Percentiles rank a stretch among this genome's conserved stretches.
phyloP scores from a whole-genome alignment of 2,329 filamentous ascomycete species.

The Phoma sp. region DNA sequence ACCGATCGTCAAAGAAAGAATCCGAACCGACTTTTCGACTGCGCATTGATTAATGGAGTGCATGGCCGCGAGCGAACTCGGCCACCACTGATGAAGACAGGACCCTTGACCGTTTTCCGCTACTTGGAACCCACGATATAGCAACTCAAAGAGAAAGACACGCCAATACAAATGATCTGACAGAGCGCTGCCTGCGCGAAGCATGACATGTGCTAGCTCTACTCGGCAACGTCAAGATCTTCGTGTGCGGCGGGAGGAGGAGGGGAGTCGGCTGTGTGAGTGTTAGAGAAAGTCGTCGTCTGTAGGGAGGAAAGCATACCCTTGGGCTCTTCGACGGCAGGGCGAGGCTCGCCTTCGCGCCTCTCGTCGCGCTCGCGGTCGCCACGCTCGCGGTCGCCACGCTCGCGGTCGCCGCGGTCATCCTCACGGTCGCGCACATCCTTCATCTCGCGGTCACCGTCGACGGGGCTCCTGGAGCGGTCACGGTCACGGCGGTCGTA shows the following conservation, averaged over 20 bases:
- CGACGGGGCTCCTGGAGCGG: conserved; percentile 67
- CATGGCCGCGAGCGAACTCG: conserved; percentile 31
- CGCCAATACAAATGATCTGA: conserved; percentile 27
- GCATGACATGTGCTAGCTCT: conserved; percentile 26
- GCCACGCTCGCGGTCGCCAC: conserved; percentile 55
- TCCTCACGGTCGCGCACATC: conserved; percentile 66
- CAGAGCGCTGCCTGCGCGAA: conserved; percentile 21
- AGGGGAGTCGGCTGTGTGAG: conserved; percentile 71
- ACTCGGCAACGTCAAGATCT: conserved; percentile 94
- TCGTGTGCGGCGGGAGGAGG: conserved; percentile 77
- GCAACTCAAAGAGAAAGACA: conserved; percentile 25
- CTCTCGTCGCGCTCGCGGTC: conserved; percentile 59
- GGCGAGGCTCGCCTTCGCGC: conserved; percentile 67
- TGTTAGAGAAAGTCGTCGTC: conserved; percentile 35
- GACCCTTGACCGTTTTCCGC: conserved; percentile 31
- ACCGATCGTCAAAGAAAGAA: conserved; percentile 42
- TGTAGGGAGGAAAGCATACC: conserved; percentile 58
- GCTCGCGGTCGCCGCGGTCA: conserved; percentile 61
- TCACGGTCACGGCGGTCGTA: conserved; percentile 74
- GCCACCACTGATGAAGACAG: conserved; percentile 27
- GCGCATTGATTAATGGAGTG: conserved; percentile 46
- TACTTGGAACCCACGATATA: conserved; percentile 32
- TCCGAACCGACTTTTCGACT: conserved; percentile 44
- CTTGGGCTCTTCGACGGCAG: conserved; percentile 91
- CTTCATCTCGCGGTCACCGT: conserved; percentile 60